Evolutionary conservation across 306 rosid genomes (phyloP), one percentile per base, ranked within the genome.

Genomic region (Hippophae gyantsensis): DNA sequence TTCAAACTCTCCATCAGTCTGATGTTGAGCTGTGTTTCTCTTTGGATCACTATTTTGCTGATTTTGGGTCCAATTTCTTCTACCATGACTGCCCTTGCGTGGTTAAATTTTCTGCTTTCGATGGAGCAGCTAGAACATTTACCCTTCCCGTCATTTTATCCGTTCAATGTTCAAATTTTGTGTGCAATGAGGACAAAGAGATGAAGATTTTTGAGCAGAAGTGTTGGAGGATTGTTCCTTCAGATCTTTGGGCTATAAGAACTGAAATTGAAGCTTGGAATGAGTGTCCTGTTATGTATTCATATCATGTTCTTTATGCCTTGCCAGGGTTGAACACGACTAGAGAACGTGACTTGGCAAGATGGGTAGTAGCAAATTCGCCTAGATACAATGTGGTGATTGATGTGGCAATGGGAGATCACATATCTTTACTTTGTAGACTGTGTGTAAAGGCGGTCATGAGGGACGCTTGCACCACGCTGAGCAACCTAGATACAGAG

Each of bases 21-120:
- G 72, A 62, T n/a, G 8, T 72, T 11, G 75, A 82, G 18, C 86
- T 73, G 63, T 82, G 86, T 56, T 79, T 80, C 69, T 82, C 86
- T 26, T 42, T 83, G 60, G 76, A 74, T 18, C 67, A 72, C 10
- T 65, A 72, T 18, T 70, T 50, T 57, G 51, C 71, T 1, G 42
- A 74, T 52, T 74, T 61, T 10, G 47, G 69, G 53, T 71, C 72
- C 63, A 79, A 80, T 69, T 83, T 74, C 60, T 84, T 81, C 78
- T 92, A 87, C 75, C 54, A 43, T 6, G 60, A 76, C 32, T 92
- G 82, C 76, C 96, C 88, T n/a, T 81, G 78, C 42, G 96, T 61
- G 5, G 88, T 92, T 53, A 9, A 51, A 46, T 68, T 72, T 70
- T 75, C 84, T 42, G 59, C 58, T 14, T 27, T 46, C 1, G 69